phyloP scores from a whole-genome alignment of 2,329 filamentous ascomycete species.

The Plectosphaerella cucumerina region DNA sequence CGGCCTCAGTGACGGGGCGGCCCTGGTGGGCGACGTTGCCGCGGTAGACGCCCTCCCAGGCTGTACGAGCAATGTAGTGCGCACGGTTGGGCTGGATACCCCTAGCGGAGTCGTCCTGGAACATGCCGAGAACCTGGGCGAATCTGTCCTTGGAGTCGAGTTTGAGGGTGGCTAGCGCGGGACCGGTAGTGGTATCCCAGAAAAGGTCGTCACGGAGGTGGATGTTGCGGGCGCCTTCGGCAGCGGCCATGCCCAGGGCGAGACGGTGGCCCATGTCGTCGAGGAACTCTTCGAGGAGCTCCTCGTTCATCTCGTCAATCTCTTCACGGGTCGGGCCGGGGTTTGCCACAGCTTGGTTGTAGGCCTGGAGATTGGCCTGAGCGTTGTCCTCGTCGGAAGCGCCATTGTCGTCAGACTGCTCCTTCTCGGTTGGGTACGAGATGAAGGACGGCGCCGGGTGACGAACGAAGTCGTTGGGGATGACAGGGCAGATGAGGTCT shows the following conservation, averaged over 20 bases:
- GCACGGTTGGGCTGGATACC: not conserved
- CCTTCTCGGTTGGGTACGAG: too few species aligned
- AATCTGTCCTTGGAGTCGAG: constrained; percentile 2
- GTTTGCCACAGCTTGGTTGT: too few species aligned
- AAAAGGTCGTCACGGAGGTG: not conserved
- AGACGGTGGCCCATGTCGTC: too few species aligned
- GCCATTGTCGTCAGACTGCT: too few species aligned
- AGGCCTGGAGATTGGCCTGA: too few species aligned
- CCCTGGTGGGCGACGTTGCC: not conserved
- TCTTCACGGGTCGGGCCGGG: too few species aligned
- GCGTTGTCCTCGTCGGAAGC: too few species aligned
- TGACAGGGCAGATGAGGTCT: not conserved
- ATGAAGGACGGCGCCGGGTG: not conserved
- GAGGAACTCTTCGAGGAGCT: too few species aligned
- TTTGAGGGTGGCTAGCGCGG: not conserved
- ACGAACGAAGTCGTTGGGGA: not conserved
- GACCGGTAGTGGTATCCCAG: too few species aligned
- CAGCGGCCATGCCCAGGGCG: too few species aligned
- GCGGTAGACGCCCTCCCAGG: not conserved
- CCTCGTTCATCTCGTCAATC: too few species aligned
- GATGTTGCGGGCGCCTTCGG: not conserved
- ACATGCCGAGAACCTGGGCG: not conserved
- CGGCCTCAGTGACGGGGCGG: not conserved
- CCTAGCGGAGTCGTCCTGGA: not conserved
- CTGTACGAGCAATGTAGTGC: not conserved